These are phyloP conservation scores for Spergularia azorica DNA, from an alignment of 179 eudicot species.

Conservation along the genomic window DNA sequence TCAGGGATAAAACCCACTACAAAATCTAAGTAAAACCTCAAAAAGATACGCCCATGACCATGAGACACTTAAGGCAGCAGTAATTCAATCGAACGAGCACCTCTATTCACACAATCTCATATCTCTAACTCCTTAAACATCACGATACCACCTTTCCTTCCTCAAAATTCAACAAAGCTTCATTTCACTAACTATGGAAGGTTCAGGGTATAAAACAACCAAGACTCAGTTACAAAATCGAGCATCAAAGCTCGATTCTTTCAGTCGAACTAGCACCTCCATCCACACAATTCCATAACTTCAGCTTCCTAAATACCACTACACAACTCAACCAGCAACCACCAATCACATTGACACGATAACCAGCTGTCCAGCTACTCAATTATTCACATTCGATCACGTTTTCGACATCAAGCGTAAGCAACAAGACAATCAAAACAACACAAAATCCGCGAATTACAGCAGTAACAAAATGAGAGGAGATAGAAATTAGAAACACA, in stretches of 20 bases:
- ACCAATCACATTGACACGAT: background rate
- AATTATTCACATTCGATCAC: background rate
- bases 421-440: background rate
- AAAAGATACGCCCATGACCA: too few relatives aligned
- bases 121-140: too few relatives aligned
- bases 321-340: background rate
- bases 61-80: too few relatives aligned
- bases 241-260: too few relatives aligned
- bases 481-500: constrained; percentile 10
- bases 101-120: too few relatives aligned
- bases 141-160: background rate
- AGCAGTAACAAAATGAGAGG: background rate
- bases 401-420: background rate
- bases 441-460: background rate
- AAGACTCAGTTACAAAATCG: background rate
- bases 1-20: background rate
- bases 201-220: background rate
- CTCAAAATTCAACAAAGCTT: background rate
- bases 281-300: background rate
- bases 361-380: background rate
- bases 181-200: background rate
- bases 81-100: too few relatives aligned
- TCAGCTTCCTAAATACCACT: background rate
- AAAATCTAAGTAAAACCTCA: too few relatives aligned
- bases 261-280: too few relatives aligned